Conservation (phyloP, 2,329 filamentous ascomycete genomes). For the Cucurbitaria berberidis region DNA sequence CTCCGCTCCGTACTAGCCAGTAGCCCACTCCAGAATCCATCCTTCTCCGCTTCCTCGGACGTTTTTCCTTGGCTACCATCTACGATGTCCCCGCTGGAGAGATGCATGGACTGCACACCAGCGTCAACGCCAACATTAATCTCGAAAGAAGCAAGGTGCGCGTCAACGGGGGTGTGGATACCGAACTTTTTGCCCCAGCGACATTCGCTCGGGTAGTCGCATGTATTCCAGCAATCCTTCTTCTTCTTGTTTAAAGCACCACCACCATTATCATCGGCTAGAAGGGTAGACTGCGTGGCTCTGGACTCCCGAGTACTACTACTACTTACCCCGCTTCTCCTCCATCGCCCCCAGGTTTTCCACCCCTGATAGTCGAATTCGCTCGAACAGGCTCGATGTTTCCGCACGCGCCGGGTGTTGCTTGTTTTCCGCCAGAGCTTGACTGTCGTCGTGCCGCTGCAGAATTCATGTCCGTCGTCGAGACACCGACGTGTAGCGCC, state of each 20-base stretch:
- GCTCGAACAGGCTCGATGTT: slow-evolving; percentile 53
- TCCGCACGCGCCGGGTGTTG: slow-evolving; percentile 17
- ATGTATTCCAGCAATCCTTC: slow-evolving; percentile 53
- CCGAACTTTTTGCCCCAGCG: slow-evolving; percentile 45
- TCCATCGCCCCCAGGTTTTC: slow-evolving; percentile 57
- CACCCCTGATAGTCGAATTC: slow-evolving; percentile 62
- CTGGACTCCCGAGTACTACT: background rate
- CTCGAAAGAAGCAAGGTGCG: slow-evolving; percentile 17
- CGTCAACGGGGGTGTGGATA: slow-evolving; percentile 29
- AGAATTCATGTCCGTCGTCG: slow-evolving; percentile 62
- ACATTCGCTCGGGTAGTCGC: slow-evolving; percentile 57
- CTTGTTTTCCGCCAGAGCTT: slow-evolving; percentile 38
- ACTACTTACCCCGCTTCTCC: slow-evolving; percentile 11
- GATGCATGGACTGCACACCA: too few species aligned
- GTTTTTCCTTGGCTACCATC: background rate
- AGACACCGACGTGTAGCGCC: slow-evolving; percentile 60
- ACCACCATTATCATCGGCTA: too few species aligned
- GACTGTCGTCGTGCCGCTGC: slow-evolving; percentile 53
- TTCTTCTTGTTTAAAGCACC: too few species aligned
- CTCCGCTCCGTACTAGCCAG: slow-evolving; percentile 35
- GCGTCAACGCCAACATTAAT: slow-evolving; percentile 10
- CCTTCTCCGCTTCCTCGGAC: slow-evolving; percentile 16
- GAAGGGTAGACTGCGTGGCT: too few species aligned
- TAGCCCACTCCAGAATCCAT: slow-evolving; percentile 33
- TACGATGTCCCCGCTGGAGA: slow-evolving; percentile 15